Evolutionary conservation across 176 grass and related monocot genomes (phyloP).

Genomic region (Musa beccarii): DNA sequence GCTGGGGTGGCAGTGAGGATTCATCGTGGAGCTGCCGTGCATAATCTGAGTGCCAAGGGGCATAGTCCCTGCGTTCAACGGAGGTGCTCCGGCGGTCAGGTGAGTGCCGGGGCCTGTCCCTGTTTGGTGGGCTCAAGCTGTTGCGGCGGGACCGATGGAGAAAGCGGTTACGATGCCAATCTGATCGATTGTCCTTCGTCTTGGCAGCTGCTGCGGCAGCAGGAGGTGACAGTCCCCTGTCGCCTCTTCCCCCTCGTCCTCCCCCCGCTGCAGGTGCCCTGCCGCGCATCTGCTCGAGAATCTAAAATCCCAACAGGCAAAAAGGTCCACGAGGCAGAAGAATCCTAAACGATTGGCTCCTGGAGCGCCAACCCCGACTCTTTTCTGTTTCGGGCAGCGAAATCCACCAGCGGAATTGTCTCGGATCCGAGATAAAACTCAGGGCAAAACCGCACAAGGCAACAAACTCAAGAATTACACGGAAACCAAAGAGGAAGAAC

Average conservation of each 20-base stretch:
- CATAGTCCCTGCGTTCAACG: neutral
- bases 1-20: neutral
- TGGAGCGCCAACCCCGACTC: too few species aligned
- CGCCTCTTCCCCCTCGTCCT: neutral
- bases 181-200: neutral
- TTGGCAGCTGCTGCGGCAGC: neutral
- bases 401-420: neutral
- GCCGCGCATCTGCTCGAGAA: slow-evolving; percentile 3
- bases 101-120: neutral
- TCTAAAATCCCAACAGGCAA: neutral
- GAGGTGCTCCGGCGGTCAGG: neutral
- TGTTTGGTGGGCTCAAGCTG: slow-evolving; percentile 3
- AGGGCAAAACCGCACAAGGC: neutral
- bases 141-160: neutral
- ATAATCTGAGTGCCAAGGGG: neutral
- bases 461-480: neutral
- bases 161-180: neutral
- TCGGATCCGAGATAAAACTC: neutral
- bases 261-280: neutral
- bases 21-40: neutral
- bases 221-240: neutral
- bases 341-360: too few species aligned
- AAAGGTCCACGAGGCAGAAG: neutral
- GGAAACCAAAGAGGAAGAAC: neutral
- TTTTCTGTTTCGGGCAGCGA: neutral